Conservation (phyloP, 2,329 filamentous ascomycete genomes). For the Fusarium fracticaudum region DNA sequence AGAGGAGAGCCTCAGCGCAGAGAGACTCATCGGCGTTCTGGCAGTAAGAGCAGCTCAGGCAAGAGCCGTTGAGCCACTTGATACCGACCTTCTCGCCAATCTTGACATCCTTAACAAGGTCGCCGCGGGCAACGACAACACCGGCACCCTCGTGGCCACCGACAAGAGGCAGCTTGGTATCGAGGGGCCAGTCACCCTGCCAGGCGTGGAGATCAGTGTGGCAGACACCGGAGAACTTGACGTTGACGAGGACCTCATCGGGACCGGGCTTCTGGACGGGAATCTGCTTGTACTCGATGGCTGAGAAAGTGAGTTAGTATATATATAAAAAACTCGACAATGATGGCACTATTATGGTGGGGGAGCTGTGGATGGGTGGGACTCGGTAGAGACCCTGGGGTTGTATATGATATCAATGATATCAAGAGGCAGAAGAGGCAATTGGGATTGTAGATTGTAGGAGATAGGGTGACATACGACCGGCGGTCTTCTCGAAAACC, state of each 20-base stretch:
- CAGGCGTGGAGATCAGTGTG: conserved; percentile 85
- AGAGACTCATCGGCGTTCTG: conserved; percentile 83
- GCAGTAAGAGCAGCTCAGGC: conserved; percentile 86
- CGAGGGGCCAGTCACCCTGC: conserved; percentile 89
- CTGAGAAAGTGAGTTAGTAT: conserved; percentile 48
- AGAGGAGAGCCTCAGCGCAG: conserved; percentile 78
- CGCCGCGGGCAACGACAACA: conserved; percentile 81
- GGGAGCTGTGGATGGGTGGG: conserved; percentile 23
- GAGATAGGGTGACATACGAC: conserved; percentile 59
- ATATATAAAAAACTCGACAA: not conserved
- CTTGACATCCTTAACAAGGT: conserved; percentile 79
- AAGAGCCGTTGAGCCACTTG: conserved; percentile 93
- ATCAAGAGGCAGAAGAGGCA: conserved; percentile 8
- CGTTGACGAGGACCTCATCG: conserved; percentile 90
- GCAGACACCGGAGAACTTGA: conserved; percentile 91
- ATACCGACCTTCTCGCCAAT: conserved; percentile 88
- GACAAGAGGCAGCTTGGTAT: conserved; percentile 84
- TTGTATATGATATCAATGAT: conserved; percentile 19
- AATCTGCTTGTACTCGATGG: conserved; percentile 80
- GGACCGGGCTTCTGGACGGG: conserved; percentile 82
- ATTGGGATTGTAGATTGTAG: conserved; percentile 4
- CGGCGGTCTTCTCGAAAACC: conserved; percentile 84
- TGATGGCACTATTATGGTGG: conserved; percentile 19
- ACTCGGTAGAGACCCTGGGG: conserved; percentile 12
- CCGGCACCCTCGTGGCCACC: conserved; percentile 86